Percentiles rank a stretch among this genome's conserved stretches.
These are phyloP conservation scores for Lophiotrema nucula DNA, from an alignment of 495 filamentous ascomycete species.

Conservation along the genomic window DNA sequence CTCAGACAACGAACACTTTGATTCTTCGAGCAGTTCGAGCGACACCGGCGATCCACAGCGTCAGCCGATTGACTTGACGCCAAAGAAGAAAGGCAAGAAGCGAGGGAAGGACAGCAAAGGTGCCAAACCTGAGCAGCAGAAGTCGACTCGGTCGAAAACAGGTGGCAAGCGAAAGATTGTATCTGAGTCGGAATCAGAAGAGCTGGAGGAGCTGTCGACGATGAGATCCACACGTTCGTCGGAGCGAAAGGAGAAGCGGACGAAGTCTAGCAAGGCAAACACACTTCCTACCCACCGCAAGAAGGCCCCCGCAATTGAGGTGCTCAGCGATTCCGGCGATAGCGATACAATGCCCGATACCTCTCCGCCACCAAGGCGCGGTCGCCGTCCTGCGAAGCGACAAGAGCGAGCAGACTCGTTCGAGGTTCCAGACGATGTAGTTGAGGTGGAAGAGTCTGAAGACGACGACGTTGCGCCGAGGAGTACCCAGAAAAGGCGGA, in stretches of 20 bases:
- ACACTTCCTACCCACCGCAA: too few species aligned
- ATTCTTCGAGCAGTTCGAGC: background rate
- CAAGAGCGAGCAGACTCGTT: constrained; percentile 19
- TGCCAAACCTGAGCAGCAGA: background rate
- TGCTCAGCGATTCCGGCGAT: constrained; percentile 1
- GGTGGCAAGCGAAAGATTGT: background rate
- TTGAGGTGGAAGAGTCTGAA: constrained; percentile 21
- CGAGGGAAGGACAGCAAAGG: background rate
- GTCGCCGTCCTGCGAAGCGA: background rate
- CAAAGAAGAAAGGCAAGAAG: constrained; percentile 6
- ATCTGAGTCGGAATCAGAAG: background rate
- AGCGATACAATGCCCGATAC: constrained; percentile 10
- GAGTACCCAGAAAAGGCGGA: background rate
- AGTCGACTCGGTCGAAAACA: too few species aligned
- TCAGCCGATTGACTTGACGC: background rate
- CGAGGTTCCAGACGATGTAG: constrained; percentile 13
- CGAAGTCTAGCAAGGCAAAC: too few species aligned
- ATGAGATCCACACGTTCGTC: too few species aligned
- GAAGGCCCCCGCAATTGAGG: background rate
- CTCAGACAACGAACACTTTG: background rate
- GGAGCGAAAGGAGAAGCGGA: too few species aligned
- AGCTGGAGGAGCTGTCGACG: background rate
- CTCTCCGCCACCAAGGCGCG: background rate
- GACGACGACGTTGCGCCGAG: constrained; percentile 14
- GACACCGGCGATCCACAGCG: background rate